A percentile compares a stretch with the other conserved stretches of the same genome.
Conservation (phyloP, 306 rosid species). For the Quercus gilva region DNA sequence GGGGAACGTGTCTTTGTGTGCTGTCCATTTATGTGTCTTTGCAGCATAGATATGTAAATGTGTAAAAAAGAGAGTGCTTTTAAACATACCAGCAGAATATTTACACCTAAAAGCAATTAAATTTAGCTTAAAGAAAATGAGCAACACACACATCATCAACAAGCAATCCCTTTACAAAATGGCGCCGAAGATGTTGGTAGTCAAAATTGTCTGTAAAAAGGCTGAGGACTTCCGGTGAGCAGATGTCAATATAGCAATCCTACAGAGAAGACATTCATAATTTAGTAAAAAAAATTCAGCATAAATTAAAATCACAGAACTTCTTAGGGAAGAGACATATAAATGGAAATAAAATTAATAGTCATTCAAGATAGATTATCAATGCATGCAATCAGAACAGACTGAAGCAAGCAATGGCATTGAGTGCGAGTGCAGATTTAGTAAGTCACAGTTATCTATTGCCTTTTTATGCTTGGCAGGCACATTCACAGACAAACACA, state of each 20-base stretch:
- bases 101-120: conserved; percentile 14
- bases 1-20: not conserved
- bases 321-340: not conserved
- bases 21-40: not conserved
- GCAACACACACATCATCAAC: conserved; percentile 85
- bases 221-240: conserved; percentile 96
- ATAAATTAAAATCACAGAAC: not conserved
- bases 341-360: not conserved
- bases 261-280: conserved; percentile 40
- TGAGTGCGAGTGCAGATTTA: not conserved
- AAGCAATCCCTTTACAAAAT: conserved; percentile 96
- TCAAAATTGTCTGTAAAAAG: conserved; percentile 96
- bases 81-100: not conserved
- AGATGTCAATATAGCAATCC: conserved; percentile 96
- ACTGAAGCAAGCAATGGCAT: not conserved
- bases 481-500: not conserved
- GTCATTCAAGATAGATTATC: not conserved
- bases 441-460: not conserved
- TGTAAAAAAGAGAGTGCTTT: not conserved
- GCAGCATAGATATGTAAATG: not conserved
- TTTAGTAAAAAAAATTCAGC: conserved; percentile 10
- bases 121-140: conserved; percentile 11
- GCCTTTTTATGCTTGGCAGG: not conserved
- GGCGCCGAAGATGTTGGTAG: conserved; percentile 96
- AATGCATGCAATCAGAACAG: not conserved